Base-by-base conservation (phyloP, 768 basidiomycete species). In the Auricularia heimuer region DNA sequence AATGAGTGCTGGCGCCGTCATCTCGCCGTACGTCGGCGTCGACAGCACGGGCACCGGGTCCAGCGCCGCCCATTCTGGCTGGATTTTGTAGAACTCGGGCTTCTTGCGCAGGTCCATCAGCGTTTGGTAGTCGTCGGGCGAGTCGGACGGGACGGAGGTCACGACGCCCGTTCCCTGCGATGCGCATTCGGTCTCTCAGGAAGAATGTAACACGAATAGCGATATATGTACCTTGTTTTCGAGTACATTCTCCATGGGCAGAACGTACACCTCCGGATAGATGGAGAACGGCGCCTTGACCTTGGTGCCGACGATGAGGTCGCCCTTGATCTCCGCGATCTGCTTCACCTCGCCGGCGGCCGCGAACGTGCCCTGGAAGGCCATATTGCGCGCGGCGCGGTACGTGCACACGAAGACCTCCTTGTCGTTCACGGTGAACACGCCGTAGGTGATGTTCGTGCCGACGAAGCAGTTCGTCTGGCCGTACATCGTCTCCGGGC, bases 401-500 rank as follows among this genome's bases (percentile, higher is more conserved):
- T 87, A 76, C 11, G 94, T 94, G 76, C 92, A 87, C 3, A 99
- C 79, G 78, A 89, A 98, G 24, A 94, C 89, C 70, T 94, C 93
- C 44, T 85, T 81, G 75, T 90, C 89, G 72, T 90, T 92, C 63
- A 87, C 83, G n/a, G 89, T 87, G 74, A 90, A 98, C 39, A 99
- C 78, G 44, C 94, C 94, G 73, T 99, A 99, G 68, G 91, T 93
- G 78, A 98, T 86, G 54, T 80, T 75, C 0, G 92, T 85, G 45
- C 94, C 92, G 63, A 99, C 94, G 73, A 94, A 99, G 75, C 94
- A 94, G 74, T 98, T 98, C 2, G 95, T 98, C 77, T 98, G 95
- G 29, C 96, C 97, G 74, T 98, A 96, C 97, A 98, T 96, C 0
- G 97, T 99, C 77, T 99, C 97, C 0, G 97, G 92, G 54, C 97